A percentile compares a stretch with the other conserved stretches of the same genome.
phyloP scores from a whole-genome alignment of 345 rosid species.

The Heritiera fomes region DNA sequence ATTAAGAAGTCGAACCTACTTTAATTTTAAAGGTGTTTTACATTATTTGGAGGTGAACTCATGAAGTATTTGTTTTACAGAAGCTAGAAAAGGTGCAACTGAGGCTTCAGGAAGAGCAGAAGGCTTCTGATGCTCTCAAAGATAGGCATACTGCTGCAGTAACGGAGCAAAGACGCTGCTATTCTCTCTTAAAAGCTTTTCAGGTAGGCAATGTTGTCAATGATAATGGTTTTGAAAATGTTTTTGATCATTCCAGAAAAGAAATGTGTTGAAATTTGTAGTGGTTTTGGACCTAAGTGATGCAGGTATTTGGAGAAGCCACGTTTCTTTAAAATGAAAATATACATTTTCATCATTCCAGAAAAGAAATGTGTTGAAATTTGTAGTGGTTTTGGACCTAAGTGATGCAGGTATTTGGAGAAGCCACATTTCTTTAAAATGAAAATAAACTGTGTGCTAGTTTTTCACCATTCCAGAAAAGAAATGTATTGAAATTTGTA shows the following conservation, averaged over 20 bases:
- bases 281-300: background rate
- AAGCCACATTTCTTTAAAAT: background rate
- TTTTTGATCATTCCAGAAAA: background rate
- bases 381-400: background rate
- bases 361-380: background rate
- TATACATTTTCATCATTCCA: background rate
- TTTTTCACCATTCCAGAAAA: background rate
- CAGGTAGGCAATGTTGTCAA: conserved; percentile 47
- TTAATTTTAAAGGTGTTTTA: background rate
- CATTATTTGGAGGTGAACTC: conserved; percentile 12
- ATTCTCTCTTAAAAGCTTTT: conserved; percentile 54
- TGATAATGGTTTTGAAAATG: background rate
- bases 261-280: background rate
- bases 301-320: background rate
- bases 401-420: background rate
- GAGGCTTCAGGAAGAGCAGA: conserved; percentile 66
- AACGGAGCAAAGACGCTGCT: conserved; percentile 60
- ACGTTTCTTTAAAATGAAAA: no score
- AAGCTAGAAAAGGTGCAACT: conserved; percentile 67
- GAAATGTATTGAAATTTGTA: background rate
- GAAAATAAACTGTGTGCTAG: background rate
- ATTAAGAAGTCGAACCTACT: background rate
- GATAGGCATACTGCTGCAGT: conserved; percentile 60
- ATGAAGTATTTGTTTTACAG: conserved; percentile 40
- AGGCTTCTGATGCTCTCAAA: conserved; percentile 51